These are phyloP conservation scores for Trichophyton equinum DNA, from an alignment of 2,329 filamentous ascomycete species.

Conservation along the genomic window DNA sequence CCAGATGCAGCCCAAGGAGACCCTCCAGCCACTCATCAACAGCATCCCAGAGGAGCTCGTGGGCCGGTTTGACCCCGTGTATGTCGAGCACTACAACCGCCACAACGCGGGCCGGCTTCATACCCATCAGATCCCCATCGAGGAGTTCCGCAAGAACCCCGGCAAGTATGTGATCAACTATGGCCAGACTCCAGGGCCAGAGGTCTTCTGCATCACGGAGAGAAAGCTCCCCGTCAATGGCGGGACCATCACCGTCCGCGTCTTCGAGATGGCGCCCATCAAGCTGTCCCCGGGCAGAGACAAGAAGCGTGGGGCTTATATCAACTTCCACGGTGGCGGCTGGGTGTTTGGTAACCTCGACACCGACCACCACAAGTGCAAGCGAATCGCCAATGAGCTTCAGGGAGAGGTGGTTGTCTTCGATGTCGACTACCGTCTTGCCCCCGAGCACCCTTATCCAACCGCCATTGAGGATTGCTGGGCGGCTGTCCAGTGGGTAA, in stretches of 20 bases:
- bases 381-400: conserved; percentile 27
- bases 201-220: conserved; percentile 29
- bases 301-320: conserved; percentile 28
- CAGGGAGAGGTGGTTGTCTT: conserved; percentile 31
- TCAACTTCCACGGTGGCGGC: conserved; percentile 33
- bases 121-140: conserved; percentile 32
- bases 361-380: conserved; percentile 31
- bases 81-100: conserved; percentile 32
- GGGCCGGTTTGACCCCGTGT: conserved; percentile 30
- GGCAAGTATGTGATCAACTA: conserved; percentile 28
- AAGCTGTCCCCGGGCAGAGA: conserved; percentile 17
- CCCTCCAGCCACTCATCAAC: conserved; percentile 30
- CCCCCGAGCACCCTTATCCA: conserved; percentile 29
- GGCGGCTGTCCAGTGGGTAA: conserved; percentile 30
- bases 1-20: conserved; percentile 15
- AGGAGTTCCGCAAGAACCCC: conserved; percentile 29
- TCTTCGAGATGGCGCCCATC: conserved; percentile 27
- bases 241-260: conserved; percentile 30
- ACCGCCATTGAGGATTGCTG: conserved; percentile 30
- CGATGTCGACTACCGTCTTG: conserved; percentile 34
- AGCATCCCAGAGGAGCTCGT: conserved; percentile 29
- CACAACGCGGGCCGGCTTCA: conserved; percentile 32
- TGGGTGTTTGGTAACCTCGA: conserved; percentile 34
- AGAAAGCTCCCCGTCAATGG: conserved; percentile 29
- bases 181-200: conserved; percentile 26